phyloP scores from a whole-genome alignment of 2,329 filamentous ascomycete species.

The Fonsecaea nubica region DNA sequence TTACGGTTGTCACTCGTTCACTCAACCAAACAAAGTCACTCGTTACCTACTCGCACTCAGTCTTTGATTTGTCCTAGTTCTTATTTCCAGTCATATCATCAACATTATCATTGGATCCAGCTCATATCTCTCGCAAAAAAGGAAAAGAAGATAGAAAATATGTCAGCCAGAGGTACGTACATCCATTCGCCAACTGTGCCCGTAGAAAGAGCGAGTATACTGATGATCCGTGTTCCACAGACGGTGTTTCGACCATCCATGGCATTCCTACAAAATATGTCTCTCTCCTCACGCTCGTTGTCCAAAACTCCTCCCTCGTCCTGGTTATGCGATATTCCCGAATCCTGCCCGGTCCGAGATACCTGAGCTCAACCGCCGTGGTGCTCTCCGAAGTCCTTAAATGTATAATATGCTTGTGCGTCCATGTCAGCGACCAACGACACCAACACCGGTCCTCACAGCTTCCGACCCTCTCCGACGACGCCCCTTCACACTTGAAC shows the following conservation, averaged over 20 bases:
- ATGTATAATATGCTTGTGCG: constrained; percentile 79
- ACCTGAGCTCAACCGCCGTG: constrained; percentile 91
- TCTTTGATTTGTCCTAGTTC: background rate
- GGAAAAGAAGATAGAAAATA: background rate
- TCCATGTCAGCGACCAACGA: constrained; percentile 76
- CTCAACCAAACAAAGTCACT: constrained; percentile 9
- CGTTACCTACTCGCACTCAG: background rate
- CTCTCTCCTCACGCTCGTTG: constrained; percentile 36
- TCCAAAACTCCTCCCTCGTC: constrained; percentile 39
- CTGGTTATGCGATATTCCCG: constrained; percentile 80
- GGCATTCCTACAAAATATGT: constrained; percentile 38
- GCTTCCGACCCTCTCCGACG: constrained; percentile 27
- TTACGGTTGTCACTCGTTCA: constrained; percentile 19
- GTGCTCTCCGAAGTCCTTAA: constrained; percentile 94
- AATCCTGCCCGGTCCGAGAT: constrained; percentile 89
- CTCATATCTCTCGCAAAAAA: background rate
- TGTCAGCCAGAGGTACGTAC: constrained; percentile 13
- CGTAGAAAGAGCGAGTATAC: background rate
- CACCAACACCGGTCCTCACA: constrained; percentile 21
- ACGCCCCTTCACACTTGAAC: constrained; percentile 41
- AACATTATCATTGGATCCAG: background rate
- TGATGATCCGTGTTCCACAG: constrained; percentile 5
- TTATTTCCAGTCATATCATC: background rate
- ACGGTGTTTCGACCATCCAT: constrained; percentile 28
- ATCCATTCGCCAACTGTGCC: background rate